A percentile compares a stretch with the other conserved stretches of the same genome.
Conservation (phyloP, 164 flowering plant genomes). For the Vitis riparia region DNA sequence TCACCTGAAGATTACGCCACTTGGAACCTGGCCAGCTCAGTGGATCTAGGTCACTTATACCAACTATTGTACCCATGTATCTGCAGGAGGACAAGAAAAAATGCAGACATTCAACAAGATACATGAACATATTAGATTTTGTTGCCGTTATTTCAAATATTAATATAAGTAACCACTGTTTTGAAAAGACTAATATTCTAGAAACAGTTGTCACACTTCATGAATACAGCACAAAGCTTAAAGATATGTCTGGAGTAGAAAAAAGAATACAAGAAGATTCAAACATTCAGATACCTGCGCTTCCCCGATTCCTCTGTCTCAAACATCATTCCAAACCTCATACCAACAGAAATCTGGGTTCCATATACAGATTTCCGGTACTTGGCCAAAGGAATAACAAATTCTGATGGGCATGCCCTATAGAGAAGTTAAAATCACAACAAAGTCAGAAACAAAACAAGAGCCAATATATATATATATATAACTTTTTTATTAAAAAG, state of each 20-base stretch:
- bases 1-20: conserved; percentile 97
- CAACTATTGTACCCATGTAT: conserved; percentile 92
- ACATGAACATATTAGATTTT: too few species aligned
- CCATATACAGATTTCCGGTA: conserved; percentile 75
- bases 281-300: conserved; percentile 64
- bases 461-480: neutral
- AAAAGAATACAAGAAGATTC: neutral
- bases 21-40: conserved; percentile 94
- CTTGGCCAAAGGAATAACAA: conserved; percentile 75
- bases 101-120: neutral
- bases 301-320: conserved; percentile 97
- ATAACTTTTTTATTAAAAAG: neutral
- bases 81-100: conserved; percentile 37
- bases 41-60: conserved; percentile 85
- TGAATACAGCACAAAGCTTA: neutral
- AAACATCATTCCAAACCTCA: conserved; percentile 99
- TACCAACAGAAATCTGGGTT: conserved; percentile 78
- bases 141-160: too few species aligned
- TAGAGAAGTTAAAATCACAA: neutral
- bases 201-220: too few species aligned
- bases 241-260: neutral
- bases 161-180: too few species aligned
- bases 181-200: too few species aligned
- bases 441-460: conserved; percentile 5
- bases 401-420: conserved; percentile 95